Evolutionary conservation across 371 early-diverging fungal genomes (phyloP).

Genomic region (Actinomortierella wolfii): DNA sequence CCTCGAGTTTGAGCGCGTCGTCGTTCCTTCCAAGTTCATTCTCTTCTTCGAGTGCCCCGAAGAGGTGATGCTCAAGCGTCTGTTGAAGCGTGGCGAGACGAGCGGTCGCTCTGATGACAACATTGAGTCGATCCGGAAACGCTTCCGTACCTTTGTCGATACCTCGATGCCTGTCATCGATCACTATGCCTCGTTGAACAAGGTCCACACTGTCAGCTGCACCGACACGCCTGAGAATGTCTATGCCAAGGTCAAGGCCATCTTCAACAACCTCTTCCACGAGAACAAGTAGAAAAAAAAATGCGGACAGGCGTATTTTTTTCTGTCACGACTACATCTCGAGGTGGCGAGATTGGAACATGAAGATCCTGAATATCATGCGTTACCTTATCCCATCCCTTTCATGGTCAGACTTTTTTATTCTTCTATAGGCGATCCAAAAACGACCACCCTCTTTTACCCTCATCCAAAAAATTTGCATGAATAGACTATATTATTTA

Average conservation of each 20-base stretch:
- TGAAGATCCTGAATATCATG: too few species aligned
- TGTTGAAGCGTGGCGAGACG: conserved; percentile 91
- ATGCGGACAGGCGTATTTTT: too few species aligned
- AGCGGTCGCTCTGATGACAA: conserved; percentile 95
- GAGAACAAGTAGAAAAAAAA: conserved; percentile 41
- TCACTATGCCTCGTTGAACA: conserved; percentile 70
- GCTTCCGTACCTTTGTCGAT: conserved; percentile 86
- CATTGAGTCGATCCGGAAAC: conserved; percentile 92
- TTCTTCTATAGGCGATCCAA: too few species aligned
- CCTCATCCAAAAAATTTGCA: too few species aligned
- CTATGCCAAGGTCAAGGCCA: conserved; percentile 54
- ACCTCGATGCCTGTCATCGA: conserved; percentile 92
- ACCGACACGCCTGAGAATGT: conserved; percentile 61
- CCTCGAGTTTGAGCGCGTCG: conserved; percentile 87
- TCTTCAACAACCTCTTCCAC: conserved; percentile 51
- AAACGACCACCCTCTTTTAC: too few species aligned
- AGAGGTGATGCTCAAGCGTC: conserved; percentile 82
- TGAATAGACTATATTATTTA: too few species aligned
- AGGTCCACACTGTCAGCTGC: conserved; percentile 76
- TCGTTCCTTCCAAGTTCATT: conserved; percentile 70
- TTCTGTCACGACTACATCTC: too few species aligned
- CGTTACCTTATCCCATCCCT: too few species aligned
- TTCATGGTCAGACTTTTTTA: too few species aligned
- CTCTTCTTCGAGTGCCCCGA: conserved; percentile 95
- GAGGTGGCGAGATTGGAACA: too few species aligned